Conservation (phyloP, 2,329 filamentous ascomycete species). For the Biscogniauxia marginata region DNA sequence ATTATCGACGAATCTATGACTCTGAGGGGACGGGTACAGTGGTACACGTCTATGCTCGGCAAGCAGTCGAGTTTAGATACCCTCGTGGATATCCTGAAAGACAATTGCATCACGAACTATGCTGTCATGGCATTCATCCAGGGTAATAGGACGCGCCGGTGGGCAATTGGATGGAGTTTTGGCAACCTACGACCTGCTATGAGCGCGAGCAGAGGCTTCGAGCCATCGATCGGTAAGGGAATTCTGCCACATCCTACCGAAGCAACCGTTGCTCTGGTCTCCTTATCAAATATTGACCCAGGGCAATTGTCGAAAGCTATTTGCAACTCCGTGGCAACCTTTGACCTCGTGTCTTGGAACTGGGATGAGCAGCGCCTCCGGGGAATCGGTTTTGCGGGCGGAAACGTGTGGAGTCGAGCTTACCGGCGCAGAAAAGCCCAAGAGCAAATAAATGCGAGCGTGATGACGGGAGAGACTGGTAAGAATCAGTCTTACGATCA, state of each 20-base stretch:
- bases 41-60: slow-evolving; percentile 92
- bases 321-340: slow-evolving; percentile 45
- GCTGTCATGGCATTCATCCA: slow-evolving; percentile 80
- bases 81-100: slow-evolving; percentile 58
- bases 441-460: slow-evolving; percentile 28
- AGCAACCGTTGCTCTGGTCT: slow-evolving; percentile 38
- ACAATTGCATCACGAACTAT: slow-evolving; percentile 67
- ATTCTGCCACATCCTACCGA: slow-evolving; percentile 45
- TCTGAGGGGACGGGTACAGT: slow-evolving; percentile 63
- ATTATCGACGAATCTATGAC: slow-evolving; percentile 69
- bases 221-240: slow-evolving; percentile 39
- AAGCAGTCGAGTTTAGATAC: slow-evolving; percentile 69
- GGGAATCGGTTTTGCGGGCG: slow-evolving; percentile 63
- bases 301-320: slow-evolving; percentile 31
- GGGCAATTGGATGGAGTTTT: slow-evolving; percentile 91
- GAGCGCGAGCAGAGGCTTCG: slow-evolving; percentile 43
- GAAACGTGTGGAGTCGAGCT: slow-evolving; percentile 76
- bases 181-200: slow-evolving; percentile 58
- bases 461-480: slow-evolving; percentile 10
- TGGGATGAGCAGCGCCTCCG: slow-evolving; percentile 55
- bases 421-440: slow-evolving; percentile 61
- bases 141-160: slow-evolving; percentile 74
- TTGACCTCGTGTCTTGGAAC: slow-evolving; percentile 62
- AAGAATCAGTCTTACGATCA: neutral
- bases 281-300: slow-evolving; percentile 20